These are phyloP conservation scores for Pythium phragmiticola DNA, from an alignment of 352 stramenopile genomes.

Conservation along the genomic window DNA sequence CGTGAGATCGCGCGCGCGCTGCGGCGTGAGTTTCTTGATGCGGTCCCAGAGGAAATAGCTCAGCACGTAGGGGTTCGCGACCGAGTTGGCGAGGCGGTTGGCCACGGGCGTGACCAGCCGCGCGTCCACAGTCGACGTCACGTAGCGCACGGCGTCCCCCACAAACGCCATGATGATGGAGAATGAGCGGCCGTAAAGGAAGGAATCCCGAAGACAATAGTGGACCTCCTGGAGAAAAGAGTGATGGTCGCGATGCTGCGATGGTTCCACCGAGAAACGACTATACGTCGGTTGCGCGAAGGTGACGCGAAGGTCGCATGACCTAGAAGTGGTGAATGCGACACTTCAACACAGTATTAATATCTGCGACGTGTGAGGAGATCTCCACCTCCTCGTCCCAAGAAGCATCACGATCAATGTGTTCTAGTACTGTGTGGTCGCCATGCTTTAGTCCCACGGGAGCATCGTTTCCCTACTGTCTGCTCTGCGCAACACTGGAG, in stretches of 20 bases:
- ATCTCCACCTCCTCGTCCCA: too few relatives aligned
- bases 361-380: constrained; percentile 1
- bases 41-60: constrained; percentile 72
- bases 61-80: constrained; percentile 72
- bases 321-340: not conserved
- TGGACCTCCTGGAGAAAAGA: not conserved
- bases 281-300: constrained; percentile 12
- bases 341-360: constrained; percentile 8
- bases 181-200: not conserved
- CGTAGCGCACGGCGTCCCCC: constrained; percentile 45
- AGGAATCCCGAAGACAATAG: not conserved
- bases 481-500: too few relatives aligned
- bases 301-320: not conserved
- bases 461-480: too few relatives aligned
- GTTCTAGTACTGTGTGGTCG: too few relatives aligned
- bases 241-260: constrained; percentile 14
- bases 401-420: too few relatives aligned
- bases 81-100: constrained; percentile 52
- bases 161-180: constrained; percentile 31
- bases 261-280: not conserved
- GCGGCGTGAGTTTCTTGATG: constrained; percentile 71
- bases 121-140: constrained; percentile 53
- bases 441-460: too few relatives aligned
- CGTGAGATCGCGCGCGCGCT: constrained; percentile 68
- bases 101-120: constrained; percentile 59